Percentiles rank a stretch among this genome's conserved stretches.
phyloP scores from a whole-genome alignment of 305 asterid genomes.

The Euphrasia arctica region DNA sequence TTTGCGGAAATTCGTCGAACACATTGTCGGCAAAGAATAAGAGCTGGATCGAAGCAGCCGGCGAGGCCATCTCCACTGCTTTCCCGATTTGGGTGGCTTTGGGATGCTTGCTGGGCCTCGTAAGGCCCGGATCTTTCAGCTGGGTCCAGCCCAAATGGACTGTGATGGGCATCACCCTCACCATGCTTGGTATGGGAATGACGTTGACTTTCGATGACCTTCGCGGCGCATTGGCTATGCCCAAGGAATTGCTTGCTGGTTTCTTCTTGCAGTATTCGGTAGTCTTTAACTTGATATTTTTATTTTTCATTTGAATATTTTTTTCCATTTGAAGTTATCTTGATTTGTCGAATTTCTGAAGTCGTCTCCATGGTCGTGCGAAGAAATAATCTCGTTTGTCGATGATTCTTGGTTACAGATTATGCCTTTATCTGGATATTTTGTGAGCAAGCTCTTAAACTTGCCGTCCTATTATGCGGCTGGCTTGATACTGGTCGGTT shows the following conservation, averaged over 20 bases:
- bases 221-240: conserved; percentile 86
- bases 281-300: conserved; percentile 1
- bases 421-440: conserved; percentile 84
- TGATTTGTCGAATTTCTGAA: neutral
- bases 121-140: conserved; percentile 57
- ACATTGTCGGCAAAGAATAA: conserved; percentile 28
- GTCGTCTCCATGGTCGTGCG: too few species aligned
- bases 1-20: conserved; percentile 55
- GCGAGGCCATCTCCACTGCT: conserved; percentile 66
- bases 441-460: conserved; percentile 77
- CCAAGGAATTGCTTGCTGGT: conserved; percentile 69
- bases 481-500: conserved; percentile 85
- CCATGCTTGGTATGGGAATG: conserved; percentile 99
- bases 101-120: conserved; percentile 76
- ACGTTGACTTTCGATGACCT: conserved; percentile 87
- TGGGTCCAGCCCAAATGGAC: conserved; percentile 91
- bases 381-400: neutral
- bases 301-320: neutral
- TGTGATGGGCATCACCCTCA: conserved; percentile 77
- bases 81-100: conserved; percentile 95
- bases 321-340: neutral
- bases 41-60: conserved; percentile 55
- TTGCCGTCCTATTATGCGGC: conserved; percentile 94
- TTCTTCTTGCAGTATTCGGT: conserved; percentile 83
- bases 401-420: conserved; percentile 39